Percentiles rank a stretch among this genome's conserved stretches.
Evolutionary conservation across 2,329 filamentous ascomycete species (phyloP).

Genomic region (Ophiostoma quercus): DNA sequence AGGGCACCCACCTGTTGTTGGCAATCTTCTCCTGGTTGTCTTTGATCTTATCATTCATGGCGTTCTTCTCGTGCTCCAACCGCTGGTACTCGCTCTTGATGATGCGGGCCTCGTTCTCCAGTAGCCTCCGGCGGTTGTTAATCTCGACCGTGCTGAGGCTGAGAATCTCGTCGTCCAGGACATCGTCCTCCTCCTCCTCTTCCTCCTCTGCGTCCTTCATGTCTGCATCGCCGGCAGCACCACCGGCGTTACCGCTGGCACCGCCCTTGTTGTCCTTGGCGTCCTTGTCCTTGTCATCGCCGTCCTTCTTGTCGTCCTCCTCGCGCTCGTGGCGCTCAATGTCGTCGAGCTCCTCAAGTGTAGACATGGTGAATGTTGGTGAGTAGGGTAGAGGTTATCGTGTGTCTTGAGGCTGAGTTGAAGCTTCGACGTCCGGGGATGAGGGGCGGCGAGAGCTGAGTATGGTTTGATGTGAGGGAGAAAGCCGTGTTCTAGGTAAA

Average conservation of each 20-base stretch:
- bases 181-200: constrained; percentile 65
- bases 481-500: neutral
- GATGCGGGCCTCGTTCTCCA: constrained; percentile 97
- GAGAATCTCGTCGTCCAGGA: constrained; percentile 89
- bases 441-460: neutral
- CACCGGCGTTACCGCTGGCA: constrained; percentile 30
- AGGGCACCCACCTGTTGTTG: constrained; percentile 74
- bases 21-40: constrained; percentile 98
- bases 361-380: constrained; percentile 62
- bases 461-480: neutral
- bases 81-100: constrained; percentile 97
- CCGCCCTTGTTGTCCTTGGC: constrained; percentile 49
- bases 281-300: constrained; percentile 31
- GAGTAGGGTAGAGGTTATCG: constrained; percentile 1
- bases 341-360: constrained; percentile 86
- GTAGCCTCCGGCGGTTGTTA: constrained; percentile 77
- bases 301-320: constrained; percentile 44
- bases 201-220: constrained; percentile 76
- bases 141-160: constrained; percentile 93
- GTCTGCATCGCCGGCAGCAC: constrained; percentile 69
- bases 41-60: constrained; percentile 98
- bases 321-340: constrained; percentile 75
- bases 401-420: neutral
- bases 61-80: constrained; percentile 87
- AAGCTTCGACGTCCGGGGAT: constrained; percentile 10